Conservation (phyloP, 176 grass and related monocot genomes). For the Elymus sibiricus region DNA sequence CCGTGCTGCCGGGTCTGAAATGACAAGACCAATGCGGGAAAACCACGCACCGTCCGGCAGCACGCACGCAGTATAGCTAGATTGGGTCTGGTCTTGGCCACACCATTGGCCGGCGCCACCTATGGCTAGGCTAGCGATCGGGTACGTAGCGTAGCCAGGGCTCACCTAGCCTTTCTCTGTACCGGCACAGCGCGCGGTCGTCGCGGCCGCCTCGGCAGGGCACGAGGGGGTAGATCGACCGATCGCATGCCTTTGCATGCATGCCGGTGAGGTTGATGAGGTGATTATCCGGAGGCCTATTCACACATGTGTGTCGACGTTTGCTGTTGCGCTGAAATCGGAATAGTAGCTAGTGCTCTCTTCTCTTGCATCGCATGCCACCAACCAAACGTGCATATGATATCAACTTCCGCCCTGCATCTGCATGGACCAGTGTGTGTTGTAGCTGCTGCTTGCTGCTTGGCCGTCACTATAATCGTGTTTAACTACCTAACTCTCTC, state of each 20-base stretch:
- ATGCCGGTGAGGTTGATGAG: background rate
- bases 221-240: slow-evolving; percentile 2
- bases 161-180: background rate
- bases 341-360: background rate
- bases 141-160: background rate
- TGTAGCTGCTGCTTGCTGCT: background rate
- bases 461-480: background rate
- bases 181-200: background rate
- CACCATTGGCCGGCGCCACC: background rate
- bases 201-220: background rate
- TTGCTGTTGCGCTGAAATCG: slow-evolving; percentile 5
- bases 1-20: background rate
- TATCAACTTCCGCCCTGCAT: background rate
- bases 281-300: background rate
- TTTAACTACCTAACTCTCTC: background rate
- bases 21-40: background rate
- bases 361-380: background rate
- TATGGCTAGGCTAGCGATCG: background rate
- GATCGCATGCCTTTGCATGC: background rate
- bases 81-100: background rate
- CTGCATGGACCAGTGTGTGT: background rate
- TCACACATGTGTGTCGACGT: background rate
- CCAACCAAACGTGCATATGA: background rate
- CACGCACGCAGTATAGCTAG: background rate
- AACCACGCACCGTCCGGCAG: background rate